Conservation (phyloP, 176 grass and related monocot genomes). For the Raddia distichophylla region DNA sequence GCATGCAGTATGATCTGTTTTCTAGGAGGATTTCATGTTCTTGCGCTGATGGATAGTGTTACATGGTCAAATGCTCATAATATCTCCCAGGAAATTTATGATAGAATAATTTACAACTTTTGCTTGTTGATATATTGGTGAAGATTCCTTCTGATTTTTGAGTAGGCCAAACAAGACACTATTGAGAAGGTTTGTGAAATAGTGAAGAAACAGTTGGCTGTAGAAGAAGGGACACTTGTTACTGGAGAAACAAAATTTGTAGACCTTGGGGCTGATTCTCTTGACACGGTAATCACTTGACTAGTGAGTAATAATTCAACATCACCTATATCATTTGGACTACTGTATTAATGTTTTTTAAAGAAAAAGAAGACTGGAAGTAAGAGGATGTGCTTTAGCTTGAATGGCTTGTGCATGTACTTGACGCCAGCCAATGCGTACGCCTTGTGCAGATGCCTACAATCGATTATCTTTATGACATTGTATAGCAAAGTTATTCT, state of each 20-base stretch:
- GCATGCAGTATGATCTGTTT: not conserved
- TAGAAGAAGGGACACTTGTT: conserved; percentile 16
- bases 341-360: not conserved
- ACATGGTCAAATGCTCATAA: not conserved
- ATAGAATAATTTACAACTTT: not conserved
- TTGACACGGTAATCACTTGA: conserved; percentile 64
- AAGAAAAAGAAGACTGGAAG: not conserved
- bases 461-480: not conserved
- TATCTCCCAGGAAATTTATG: not conserved
- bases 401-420: not conserved
- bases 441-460: not conserved
- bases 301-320: not conserved
- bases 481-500: not conserved
- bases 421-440: not conserved
- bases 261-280: conserved; percentile 67
- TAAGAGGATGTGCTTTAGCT: not conserved
- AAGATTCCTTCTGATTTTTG: conserved; percentile 4
- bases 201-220: conserved; percentile 58
- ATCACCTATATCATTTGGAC: not conserved
- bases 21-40: not conserved
- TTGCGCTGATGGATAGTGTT: not conserved
- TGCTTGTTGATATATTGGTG: not conserved
- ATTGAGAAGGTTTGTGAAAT: conserved; percentile 52
- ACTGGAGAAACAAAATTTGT: conserved; percentile 58
- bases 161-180: conserved; percentile 53